Percentiles rank a stretch among this genome's conserved stretches.
Conservation (phyloP, 176 grass and related monocot genomes). For the Ensete glaucum region DNA sequence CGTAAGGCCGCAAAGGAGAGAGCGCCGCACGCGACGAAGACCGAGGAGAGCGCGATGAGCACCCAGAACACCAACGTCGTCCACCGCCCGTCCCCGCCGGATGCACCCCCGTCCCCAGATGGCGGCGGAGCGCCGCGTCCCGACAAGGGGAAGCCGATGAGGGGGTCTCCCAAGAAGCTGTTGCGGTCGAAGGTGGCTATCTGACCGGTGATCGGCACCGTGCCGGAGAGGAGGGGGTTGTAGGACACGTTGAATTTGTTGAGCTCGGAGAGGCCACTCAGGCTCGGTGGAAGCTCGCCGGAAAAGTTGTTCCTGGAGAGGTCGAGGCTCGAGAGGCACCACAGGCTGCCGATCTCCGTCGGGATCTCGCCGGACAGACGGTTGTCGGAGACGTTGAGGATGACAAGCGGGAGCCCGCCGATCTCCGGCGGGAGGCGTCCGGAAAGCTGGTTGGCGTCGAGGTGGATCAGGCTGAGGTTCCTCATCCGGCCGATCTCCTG, state of each 20-base stretch:
- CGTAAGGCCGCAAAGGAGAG: conserved; percentile 25
- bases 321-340: conserved; percentile 62
- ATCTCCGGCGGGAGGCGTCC: conserved; percentile 50
- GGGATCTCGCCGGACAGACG: conserved; percentile 54
- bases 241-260: conserved; percentile 72
- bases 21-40: conserved; percentile 30
- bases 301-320: conserved; percentile 82
- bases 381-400: conserved; percentile 67
- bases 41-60: conserved; percentile 29
- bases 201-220: conserved; percentile 33
- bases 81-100: no score
- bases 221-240: conserved; percentile 57
- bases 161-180: conserved; percentile 65
- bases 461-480: conserved; percentile 69
- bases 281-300: conserved; percentile 50
- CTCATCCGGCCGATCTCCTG: conserved; percentile 37
- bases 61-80: conserved; percentile 34
- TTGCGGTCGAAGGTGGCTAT: conserved; percentile 55
- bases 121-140: background rate
- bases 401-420: conserved; percentile 48
- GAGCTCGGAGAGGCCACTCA: conserved; percentile 41
- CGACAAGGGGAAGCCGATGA: conserved; percentile 15
- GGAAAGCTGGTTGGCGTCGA: conserved; percentile 44
- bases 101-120: background rate
- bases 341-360: conserved; percentile 36